Evolutionary conservation across 2,329 filamentous ascomycete species (phyloP), one percentile per base, ranked within the genome.

Genomic region (Uncinocarpus reesii): DNA sequence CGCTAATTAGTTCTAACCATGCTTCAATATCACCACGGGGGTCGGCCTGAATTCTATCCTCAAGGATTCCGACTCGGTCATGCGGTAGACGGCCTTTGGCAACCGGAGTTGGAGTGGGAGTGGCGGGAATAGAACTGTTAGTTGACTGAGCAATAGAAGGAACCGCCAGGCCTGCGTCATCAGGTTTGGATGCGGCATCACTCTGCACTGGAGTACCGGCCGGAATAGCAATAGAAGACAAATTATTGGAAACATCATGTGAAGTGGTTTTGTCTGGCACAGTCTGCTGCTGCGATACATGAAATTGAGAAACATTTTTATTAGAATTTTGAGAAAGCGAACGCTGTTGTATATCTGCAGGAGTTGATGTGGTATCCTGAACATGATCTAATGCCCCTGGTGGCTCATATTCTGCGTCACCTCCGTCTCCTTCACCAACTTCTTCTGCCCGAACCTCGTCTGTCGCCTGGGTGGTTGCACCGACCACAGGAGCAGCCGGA

Each of bases 11-110:
- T 55, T 79, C 78, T 59, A 93, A 71, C 92, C 92, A 98, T 26
- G 90, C 87, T 63, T 92, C 85, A 66, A 92, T 79, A 58, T 95
- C 89, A 60, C 90, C 92, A 59, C 87, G 84, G 13, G 90, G 86
- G 62, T 98, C 92, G 61, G 95, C 86, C 63, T 84, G 83, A 64
- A 96, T 84, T 61, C 90, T 82, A 64, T 92, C 86, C 71, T 98
- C 90, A 60, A 96, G 75, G 51, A 89, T 78, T 50, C 83, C 81
- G 58, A 90, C 75, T 55, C 78, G 78, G 67, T 94, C 84, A 68
- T 83, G 78, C 48, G 83, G 79, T 54, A 83, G 69, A 53, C 80
- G 77, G 56, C 76, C 71, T 61, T 67, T 71, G 52, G 68, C 62
- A 36, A 61, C 56, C 4, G 75, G 67, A 52, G 70, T 68, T 54